Conservation (phyloP, 345 rosid species). For the Rhodomyrtus tomentosa region DNA sequence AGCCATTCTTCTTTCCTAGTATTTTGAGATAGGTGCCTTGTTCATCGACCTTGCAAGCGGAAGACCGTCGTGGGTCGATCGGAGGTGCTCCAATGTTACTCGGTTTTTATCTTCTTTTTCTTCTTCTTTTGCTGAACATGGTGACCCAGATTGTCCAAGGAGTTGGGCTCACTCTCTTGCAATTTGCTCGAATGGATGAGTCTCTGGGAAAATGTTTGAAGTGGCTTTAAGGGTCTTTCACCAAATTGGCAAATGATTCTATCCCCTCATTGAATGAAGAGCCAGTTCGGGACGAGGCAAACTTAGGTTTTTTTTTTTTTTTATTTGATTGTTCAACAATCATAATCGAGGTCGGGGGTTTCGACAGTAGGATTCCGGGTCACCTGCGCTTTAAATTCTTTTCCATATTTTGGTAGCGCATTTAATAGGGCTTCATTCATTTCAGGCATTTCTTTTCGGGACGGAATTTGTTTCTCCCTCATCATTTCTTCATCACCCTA, state of each 20-base stretch:
- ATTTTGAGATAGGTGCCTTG: not conserved
- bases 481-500: not conserved
- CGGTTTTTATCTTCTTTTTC: not conserved
- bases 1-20: not conserved
- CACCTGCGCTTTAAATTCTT: not conserved
- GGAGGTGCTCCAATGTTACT: not conserved
- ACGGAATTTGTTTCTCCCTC: not conserved
- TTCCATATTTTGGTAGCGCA: not conserved
- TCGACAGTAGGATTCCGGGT: not conserved
- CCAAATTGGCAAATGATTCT: slow-evolving; percentile 8
- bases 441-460: not conserved
- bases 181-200: not conserved
- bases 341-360: not conserved
- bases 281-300: not conserved
- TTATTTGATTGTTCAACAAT: not conserved
- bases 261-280: slow-evolving; percentile 1
- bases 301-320: not conserved
- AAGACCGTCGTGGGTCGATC: not conserved
- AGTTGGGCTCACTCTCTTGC: not conserved
- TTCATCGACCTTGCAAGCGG: not conserved
- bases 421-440: not conserved
- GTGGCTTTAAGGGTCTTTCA: slow-evolving; percentile 16
- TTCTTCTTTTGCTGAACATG: not conserved
- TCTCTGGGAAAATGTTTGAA: not conserved
- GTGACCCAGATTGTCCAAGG: not conserved